A percentile compares a stretch with the other conserved stretches of the same genome.
These are phyloP conservation scores for Lasiosphaeriaceae sp. DNA, from an alignment of 495 filamentous ascomycete genomes.

Conservation along the genomic window DNA sequence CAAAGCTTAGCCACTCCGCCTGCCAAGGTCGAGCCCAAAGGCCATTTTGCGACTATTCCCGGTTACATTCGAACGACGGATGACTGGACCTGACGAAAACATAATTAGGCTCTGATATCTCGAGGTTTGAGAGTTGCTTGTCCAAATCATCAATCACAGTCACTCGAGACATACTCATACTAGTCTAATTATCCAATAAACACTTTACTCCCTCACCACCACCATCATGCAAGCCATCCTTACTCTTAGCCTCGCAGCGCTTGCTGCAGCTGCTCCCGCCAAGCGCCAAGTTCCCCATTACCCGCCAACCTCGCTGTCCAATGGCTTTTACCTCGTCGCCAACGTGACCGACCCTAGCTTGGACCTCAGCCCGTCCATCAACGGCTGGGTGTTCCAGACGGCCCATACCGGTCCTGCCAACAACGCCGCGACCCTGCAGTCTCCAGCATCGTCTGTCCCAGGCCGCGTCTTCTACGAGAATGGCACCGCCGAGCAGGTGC, in stretches of 20 bases:
- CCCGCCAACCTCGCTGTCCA: slow-evolving; percentile 4
- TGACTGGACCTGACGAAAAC: background rate
- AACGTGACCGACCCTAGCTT: slow-evolving; percentile 21
- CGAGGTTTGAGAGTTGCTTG: too few relatives aligned
- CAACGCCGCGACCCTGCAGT: slow-evolving; percentile 19
- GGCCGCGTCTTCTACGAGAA: slow-evolving; percentile 34
- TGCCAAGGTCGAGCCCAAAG: background rate
- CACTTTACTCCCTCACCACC: background rate
- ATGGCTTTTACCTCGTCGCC: slow-evolving; percentile 28
- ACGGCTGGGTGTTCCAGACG: slow-evolving; percentile 17
- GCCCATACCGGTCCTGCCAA: slow-evolving; percentile 30
- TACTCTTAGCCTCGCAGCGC: background rate
- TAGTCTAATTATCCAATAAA: background rate
- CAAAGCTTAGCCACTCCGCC: background rate
- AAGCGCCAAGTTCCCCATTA: background rate
- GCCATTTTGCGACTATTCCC: background rate
- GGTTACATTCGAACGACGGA: background rate
- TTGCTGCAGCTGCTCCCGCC: background rate
- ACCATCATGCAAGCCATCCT: background rate
- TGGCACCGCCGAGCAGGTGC: slow-evolving; percentile 25
- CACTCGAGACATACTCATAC: background rate
- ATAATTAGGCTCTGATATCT: too few relatives aligned
- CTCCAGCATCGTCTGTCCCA: background rate
- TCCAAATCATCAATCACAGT: too few relatives aligned
- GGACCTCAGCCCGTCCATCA: slow-evolving; percentile 25